Percentiles rank a stretch among this genome's conserved stretches.
These are phyloP conservation scores for Ophiostoma montium DNA, from an alignment of 2,329 filamentous ascomycete genomes.

Conservation along the genomic window DNA sequence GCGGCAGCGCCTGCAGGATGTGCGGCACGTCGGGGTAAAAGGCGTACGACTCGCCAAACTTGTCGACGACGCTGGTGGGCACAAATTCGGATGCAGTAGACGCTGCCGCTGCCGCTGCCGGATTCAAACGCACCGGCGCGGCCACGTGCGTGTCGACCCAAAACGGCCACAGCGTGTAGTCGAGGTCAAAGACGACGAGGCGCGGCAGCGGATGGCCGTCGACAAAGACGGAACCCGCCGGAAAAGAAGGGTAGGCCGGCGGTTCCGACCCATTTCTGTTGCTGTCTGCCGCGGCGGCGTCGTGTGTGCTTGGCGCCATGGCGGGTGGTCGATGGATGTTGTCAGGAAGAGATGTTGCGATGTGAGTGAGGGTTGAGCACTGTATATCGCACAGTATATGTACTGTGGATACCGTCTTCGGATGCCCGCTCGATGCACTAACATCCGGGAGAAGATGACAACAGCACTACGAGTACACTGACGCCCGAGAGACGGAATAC, in stretches of 20 bases:
- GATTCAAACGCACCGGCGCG: constrained; percentile 41
- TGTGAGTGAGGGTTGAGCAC: not conserved
- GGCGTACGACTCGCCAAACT: constrained; percentile 48
- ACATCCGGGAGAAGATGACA: too few species aligned
- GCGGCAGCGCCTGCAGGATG: constrained; percentile 47
- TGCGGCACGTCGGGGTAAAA: constrained; percentile 59
- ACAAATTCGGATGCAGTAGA: too few species aligned
- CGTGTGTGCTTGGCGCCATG: too few species aligned
- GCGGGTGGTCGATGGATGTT: not conserved
- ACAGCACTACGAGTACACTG: too few species aligned
- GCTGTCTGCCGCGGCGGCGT: too few species aligned
- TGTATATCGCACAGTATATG: not conserved
- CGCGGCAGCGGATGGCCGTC: constrained; percentile 59
- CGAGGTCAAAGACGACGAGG: constrained; percentile 84
- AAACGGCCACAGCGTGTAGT: constrained; percentile 99
- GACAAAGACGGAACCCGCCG: constrained; percentile 9
- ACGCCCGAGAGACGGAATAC: too few species aligned
- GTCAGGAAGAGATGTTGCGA: not conserved
- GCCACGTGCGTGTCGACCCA: constrained; percentile 92
- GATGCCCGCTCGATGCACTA: too few species aligned
- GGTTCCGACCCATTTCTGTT: not conserved
- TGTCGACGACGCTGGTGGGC: constrained; percentile 28
- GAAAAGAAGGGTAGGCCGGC: not conserved
- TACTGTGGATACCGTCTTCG: not conserved
- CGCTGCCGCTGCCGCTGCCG: too few species aligned